These are phyloP conservation scores for Blechomonas ayalai DNA, from an alignment of 208 protist species.

Conservation along the genomic window DNA sequence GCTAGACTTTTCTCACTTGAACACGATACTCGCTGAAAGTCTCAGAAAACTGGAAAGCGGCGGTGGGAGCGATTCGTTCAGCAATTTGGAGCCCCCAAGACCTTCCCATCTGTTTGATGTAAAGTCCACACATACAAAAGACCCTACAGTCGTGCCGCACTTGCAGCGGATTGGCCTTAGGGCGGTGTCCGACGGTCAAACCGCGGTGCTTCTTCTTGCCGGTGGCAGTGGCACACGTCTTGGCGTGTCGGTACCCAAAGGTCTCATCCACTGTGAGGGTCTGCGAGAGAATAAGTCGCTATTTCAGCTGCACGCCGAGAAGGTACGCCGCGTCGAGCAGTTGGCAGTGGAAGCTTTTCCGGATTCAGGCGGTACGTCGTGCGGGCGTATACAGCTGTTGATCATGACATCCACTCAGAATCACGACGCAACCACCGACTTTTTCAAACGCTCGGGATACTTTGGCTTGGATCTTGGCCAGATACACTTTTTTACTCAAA, in stretches of 20 bases:
- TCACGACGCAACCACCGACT: conserved; percentile 82
- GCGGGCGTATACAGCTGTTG: conserved; percentile 51
- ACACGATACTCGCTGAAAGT: conserved; percentile 25
- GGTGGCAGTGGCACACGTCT: conserved; percentile 98
- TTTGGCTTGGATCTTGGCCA: conserved; percentile 92
- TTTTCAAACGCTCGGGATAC: conserved; percentile 89
- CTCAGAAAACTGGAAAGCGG: conserved; percentile 9
- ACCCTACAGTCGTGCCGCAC: background rate
- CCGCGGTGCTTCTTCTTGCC: conserved; percentile 94
- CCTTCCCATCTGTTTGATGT: conserved; percentile 16
- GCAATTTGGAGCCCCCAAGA: conserved; percentile 21
- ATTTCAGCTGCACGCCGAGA: conserved; percentile 96
- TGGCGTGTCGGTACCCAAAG: conserved; percentile 95
- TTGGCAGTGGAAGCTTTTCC: conserved; percentile 28
- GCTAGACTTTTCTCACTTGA: conserved; percentile 33
- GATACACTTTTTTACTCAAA: conserved; percentile 95
- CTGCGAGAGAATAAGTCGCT: conserved; percentile 91
- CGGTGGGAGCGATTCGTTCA: background rate
- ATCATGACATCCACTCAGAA: conserved; percentile 97
- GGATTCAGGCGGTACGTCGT: background rate
- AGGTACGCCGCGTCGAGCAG: conserved; percentile 75
- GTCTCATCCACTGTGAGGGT: conserved; percentile 61
- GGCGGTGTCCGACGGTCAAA: conserved; percentile 72
- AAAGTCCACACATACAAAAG: background rate
- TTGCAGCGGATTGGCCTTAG: conserved; percentile 41